Base-by-base conservation (phyloP, 2,329 filamentous ascomycete genomes). In the Knufia petricola region DNA sequence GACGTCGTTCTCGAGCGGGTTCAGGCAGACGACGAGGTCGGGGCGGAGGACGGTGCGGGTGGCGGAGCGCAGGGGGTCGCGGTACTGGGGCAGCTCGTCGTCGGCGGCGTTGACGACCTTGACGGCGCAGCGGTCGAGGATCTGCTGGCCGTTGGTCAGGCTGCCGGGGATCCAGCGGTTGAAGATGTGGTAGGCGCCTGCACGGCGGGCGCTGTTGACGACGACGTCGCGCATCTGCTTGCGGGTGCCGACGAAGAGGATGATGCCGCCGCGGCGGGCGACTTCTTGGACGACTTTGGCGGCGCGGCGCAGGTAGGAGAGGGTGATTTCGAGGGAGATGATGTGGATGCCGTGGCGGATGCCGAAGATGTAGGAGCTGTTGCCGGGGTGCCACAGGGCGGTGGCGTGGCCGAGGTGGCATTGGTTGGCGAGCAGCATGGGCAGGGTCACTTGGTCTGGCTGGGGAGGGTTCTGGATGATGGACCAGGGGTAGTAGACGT, bases 331-430 rank as follows among this genome's bases (percentile, higher is more conserved):
- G 2, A 96, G 81, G 8, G 84, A 85, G 66, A 98, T 95, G 64
- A 98, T 88, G 69, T 95, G 90, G 52, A 94, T 82, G 13, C 85
- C 87, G 58, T 92, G 78, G 38, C 92, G 78, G 53, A 94, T 79
- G 59, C 92, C 92, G 64, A 86, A 89, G 64, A 98, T 96, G 70
- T 96, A 96, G 57, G 85, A 79, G 55, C 88, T 83, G 70, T 96
- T 98, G 46, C 81, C 82, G 9, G 92, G 89, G 69, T 98, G 94
- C 92, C 92, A 98, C 43, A 89, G 76, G 53, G 86, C 86, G 0
- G 85, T 90, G 61, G 85, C 79, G 69, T 98, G 92, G 54, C 92
- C 92, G 66, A 96, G 81, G 69, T 95, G 88, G 48, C 81, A 80
- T 69, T 94, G 87, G 26, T 84, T 81, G 39, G 88, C 86, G 73